Base-by-base conservation (phyloP, 2,329 filamentous ascomycete genomes). In the Chaetomiaceae sp. region DNA sequence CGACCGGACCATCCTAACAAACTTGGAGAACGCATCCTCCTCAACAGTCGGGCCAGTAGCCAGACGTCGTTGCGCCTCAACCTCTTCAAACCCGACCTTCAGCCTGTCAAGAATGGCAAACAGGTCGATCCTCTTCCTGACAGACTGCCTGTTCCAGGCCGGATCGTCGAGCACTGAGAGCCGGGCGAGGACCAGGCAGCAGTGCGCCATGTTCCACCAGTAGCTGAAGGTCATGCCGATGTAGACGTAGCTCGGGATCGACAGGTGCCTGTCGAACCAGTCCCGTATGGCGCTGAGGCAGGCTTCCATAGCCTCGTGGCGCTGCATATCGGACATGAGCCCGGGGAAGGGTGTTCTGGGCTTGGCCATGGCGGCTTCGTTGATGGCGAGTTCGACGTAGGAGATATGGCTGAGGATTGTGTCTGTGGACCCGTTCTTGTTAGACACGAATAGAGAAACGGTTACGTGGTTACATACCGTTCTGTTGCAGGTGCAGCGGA, bases 161-260 rank as follows among this genome's bases (percentile, higher is more conserved):
- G 70, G 66, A 42, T 73, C 71, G 40, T 73, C 68, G 7, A 69
- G 50, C 3, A 66, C 59, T 12, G 65, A 63, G 17, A 73, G 61
- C 17, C 60, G 64, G 54, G 67, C 66, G 6, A 73, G 62, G 5
- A 66, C 56, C 19, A 71, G 63, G 7, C 69, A 57, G 51, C 63
- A 67, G 38, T 68, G 66, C 7, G 64, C 63, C 33, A 72, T 62
- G 53, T 70, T 65, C n/a, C 65, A 65, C 59, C 67, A 70, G 44
- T 64, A 60, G 23, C 56, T 54, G 57, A 72, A 71, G 1, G 68
- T 66, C 50, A 73, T 61, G 25, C 66, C 65, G 4, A 65, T 47
- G 36, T 68, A 65, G 23, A 65, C 22, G 9, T 55, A 47, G 33
- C 64, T 59, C 3, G 68, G 61, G 1, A 67, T 62, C 15, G 61